Evolutionary conservation across 1,284 basidiomycete genomes (phyloP), one percentile per base, ranked within the genome.

Genomic region (Malassezia sympodialis): DNA sequence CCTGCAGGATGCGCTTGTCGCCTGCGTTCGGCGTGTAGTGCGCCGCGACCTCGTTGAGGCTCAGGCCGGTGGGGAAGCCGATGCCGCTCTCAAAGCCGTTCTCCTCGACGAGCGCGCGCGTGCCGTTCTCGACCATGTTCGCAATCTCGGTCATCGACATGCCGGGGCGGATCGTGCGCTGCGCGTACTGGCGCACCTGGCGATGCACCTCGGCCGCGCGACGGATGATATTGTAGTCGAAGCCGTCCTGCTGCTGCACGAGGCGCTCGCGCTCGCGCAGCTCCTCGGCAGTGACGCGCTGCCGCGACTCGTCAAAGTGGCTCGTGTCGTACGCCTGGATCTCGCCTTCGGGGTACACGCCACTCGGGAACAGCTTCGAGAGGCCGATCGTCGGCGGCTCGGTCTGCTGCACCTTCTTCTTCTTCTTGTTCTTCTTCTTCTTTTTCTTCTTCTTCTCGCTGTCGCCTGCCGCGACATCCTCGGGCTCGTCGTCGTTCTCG

Each of bases 21-120:
- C 90, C 90, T 1, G 90, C 84, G 76, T 98, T 99, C 12, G 94
- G 94, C 4, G 88, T 87, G 75, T 90, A 99, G 77, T 99, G 94
- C 26, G 94, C 94, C 0, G 94, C 94, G 61, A 88, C 88, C 75
- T 96, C 82, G 76, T 98, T 98, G 62, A 91, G 76, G 76, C 84
- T 91, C 60, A 98, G 78, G 31, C 94, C 94, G 2, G 93, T 98
- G n/a, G 94, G 94, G 79, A 74, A 99, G 90, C 15, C 91, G 90
- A 69, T 98, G 81, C 12, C 94, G 87, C 56, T 82, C 79, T 90
- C 84, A 57, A 94, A 77, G 1, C 89, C 90, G 64, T 86, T 82
- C 15, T 49, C 69, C 76, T 98, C 94, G 0, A 94, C 89, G 24
- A 96, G 78, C 8, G 90, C 84, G 42, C 93, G 60, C 4, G 64